Evolutionary conservation across 257 asterid species (phyloP).

Genomic region (Lavandula angustifolia): DNA sequence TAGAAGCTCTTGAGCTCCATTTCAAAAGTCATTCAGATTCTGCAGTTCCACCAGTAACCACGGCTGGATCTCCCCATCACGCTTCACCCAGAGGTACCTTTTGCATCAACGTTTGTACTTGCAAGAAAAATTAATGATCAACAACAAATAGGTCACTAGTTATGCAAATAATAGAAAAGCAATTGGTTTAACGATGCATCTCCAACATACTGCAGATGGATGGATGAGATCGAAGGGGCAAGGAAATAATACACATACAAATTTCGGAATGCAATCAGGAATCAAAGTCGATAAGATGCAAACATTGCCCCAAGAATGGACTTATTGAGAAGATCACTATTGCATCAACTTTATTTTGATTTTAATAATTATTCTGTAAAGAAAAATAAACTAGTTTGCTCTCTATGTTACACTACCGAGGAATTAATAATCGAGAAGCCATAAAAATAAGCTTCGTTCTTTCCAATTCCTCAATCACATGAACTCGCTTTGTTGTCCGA

Average conservation of each 20-base stretch:
- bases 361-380: not conserved
- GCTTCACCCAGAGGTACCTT: constrained; percentile 29
- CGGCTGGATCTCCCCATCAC: constrained; percentile 4
- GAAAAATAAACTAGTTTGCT: not conserved
- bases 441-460: no score
- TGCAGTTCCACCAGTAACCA: no score
- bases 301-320: constrained; percentile 37
- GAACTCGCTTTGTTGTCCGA: no score
- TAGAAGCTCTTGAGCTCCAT: constrained; percentile 32
- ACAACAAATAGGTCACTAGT: no score
- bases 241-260: not conserved
- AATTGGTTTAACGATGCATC: not conserved
- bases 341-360: no score
- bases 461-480: no score
- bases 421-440: no score
- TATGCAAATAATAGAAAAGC: no score
- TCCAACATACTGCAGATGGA: constrained; percentile 3
- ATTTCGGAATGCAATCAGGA: constrained; percentile 3
- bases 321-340: constrained; percentile 18
- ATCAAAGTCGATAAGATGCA: constrained; percentile 17
- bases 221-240: constrained; percentile 3
- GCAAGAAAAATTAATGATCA: not conserved
- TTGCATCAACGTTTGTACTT: constrained; percentile 1
- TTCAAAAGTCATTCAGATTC: constrained; percentile 29
- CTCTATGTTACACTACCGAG: no score